Evolutionary conservation across 2,329 filamentous ascomycete genomes (phyloP).

Genomic region (Fusarium concolor): DNA sequence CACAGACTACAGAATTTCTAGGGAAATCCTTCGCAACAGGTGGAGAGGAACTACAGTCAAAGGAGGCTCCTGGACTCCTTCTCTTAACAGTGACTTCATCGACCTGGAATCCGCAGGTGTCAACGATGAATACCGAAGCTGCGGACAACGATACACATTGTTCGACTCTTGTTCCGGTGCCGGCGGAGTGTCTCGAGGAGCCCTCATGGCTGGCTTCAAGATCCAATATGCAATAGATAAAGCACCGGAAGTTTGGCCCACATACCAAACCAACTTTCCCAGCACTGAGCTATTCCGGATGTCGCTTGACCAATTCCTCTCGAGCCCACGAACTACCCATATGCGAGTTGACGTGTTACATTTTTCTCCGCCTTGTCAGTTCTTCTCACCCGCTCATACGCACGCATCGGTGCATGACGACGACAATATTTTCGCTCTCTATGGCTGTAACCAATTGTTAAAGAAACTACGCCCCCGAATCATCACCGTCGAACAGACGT

Average conservation of each 20-base stretch:
- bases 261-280: constrained; percentile 70
- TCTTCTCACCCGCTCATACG: constrained; percentile 79
- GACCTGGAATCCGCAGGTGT: constrained; percentile 40
- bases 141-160: constrained; percentile 68
- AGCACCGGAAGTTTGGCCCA: constrained; percentile 64
- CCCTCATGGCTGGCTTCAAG: constrained; percentile 66
- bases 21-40: constrained; percentile 50
- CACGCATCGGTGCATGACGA: constrained; percentile 75
- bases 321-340: constrained; percentile 37
- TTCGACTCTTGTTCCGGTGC: constrained; percentile 80
- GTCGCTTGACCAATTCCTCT: constrained; percentile 63
- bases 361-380: constrained; percentile 81
- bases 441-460: constrained; percentile 66
- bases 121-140: constrained; percentile 3
- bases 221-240: constrained; percentile 74
- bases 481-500: constrained; percentile 83
- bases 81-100: constrained; percentile 14
- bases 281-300: constrained; percentile 60
- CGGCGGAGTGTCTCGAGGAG: constrained; percentile 77
- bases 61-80: constrained; percentile 50
- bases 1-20: constrained; percentile 44
- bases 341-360: constrained; percentile 75
- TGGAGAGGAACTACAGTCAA: constrained; percentile 47
- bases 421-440: constrained; percentile 71
- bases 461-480: constrained; percentile 71